A percentile compares a stretch with the other conserved stretches of the same genome.
Conservation (phyloP, 177 flowering plant species). For the Vitis hybrid region DNA sequence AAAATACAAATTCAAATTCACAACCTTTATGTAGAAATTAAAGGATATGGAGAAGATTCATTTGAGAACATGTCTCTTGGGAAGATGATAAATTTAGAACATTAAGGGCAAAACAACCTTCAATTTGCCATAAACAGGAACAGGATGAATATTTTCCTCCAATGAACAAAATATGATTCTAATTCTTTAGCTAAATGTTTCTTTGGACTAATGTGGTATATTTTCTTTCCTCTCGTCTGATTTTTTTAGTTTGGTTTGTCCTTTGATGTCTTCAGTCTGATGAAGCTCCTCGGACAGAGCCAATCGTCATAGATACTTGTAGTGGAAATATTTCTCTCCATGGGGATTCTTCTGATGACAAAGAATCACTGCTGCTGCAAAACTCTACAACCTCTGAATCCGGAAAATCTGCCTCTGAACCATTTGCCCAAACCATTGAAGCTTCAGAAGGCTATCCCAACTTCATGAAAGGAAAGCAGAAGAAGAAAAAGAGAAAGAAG, state of each 20-base stretch:
- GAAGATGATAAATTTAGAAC: too few relatives aligned
- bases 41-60: too few relatives aligned
- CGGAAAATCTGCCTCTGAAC: conserved; percentile 9
- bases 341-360: conserved; percentile 10
- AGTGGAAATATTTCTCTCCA: background rate
- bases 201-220: too few relatives aligned
- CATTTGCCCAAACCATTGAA: background rate
- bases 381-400: conserved; percentile 9
- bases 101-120: too few relatives aligned
- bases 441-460: conserved; percentile 11
- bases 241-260: background rate
- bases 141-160: too few relatives aligned
- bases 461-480: background rate
- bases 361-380: conserved; percentile 9
- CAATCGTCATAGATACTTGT: conserved; percentile 3
- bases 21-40: too few relatives aligned
- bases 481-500: conserved; percentile 25
- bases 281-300: conserved; percentile 6
- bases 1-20: too few relatives aligned
- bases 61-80: too few relatives aligned
- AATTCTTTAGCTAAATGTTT: too few relatives aligned
- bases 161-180: too few relatives aligned
- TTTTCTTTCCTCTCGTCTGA: background rate
- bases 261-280: conserved; percentile 3
- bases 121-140: too few relatives aligned